Evolutionary conservation across 345 rosid species (phyloP).

Genomic region (Eucalyptus pauciflora): DNA sequence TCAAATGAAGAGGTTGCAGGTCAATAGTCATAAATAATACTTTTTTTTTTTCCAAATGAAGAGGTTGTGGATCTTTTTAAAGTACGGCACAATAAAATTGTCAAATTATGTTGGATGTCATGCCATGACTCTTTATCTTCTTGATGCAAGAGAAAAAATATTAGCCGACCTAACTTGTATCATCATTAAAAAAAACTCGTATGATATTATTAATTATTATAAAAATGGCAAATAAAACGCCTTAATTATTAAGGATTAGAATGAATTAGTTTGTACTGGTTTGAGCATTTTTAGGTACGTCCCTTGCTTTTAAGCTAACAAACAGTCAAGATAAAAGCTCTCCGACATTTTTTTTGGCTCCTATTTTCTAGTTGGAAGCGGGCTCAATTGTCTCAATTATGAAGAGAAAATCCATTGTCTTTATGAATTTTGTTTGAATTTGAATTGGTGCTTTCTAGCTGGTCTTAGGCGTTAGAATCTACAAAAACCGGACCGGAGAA

Average conservation of each 20-base stretch:
- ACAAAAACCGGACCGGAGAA: background rate
- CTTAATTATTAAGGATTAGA: background rate
- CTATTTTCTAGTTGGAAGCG: no score
- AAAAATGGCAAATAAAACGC: background rate
- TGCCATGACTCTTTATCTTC: background rate
- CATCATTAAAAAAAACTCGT: no score
- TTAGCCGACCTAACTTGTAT: background rate
- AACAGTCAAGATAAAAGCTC: background rate
- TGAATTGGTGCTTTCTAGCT: background rate
- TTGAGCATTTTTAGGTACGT: background rate
- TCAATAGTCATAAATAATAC: no score
- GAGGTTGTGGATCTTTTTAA: background rate
- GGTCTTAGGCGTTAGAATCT: background rate
- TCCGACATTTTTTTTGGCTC: no score
- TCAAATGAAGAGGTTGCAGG: no score
- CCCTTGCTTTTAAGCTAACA: background rate
- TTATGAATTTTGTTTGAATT: background rate
- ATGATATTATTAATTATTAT: no score
- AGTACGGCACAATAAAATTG: background rate
- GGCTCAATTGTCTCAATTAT: no score
- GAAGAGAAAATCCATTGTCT: background rate
- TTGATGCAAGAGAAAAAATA: no score
- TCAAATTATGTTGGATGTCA: background rate
- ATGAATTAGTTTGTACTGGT: background rate
- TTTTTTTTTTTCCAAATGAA: background rate